Base-by-base conservation (phyloP, 2,329 filamentous ascomycete genomes). In the Hypoxylon sp. region DNA sequence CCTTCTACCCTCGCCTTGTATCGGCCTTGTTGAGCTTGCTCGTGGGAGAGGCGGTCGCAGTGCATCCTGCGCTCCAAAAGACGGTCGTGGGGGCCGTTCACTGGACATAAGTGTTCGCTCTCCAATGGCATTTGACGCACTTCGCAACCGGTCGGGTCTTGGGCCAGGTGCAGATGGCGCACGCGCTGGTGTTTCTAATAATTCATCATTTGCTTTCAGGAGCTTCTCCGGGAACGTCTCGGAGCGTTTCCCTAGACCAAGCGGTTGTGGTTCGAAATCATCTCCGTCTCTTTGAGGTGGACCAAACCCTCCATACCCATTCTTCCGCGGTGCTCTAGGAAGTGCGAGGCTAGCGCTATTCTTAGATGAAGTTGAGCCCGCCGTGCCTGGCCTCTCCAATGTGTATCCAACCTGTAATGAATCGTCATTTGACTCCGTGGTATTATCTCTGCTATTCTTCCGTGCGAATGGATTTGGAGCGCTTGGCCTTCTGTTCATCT, bases 301-400 rank as follows among this genome's bases (percentile, higher is more conserved):
- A 1, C 86, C 86, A 72, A 90, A 88, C 5, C 87, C 87, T 48
- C 85, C 87, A 66, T 90, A 89, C 9, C 86, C 87, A 68, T 86
- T 84, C 67, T 84, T 85, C 57, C 81, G 81, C 1, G 83, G 83
- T 51, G 80, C 75, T 52, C 75, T 82, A 39, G 83, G 82, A 1
- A 79, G 76, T 10, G 74, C 77, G 71, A 73, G 77, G 69, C 70
- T 79, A 19, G 73, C 74, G 56, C 65, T 76, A 68, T 75, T 80
- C 54, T 73, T 79, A 8, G 76, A 75, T 3, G 78, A 80, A 22
- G 48, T 65, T 35, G 75, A 77, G 26, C 69, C 70, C 56, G 72
- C 64, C 14, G 76, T 80, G 74, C 44, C 78, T 75, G 63, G 79
- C 68, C 76, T 65, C 8, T 76, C 72, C 17, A 72, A 26, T 4